phyloP scores from a whole-genome alignment of 306 rosid genomes.

The Malus asiatica region DNA sequence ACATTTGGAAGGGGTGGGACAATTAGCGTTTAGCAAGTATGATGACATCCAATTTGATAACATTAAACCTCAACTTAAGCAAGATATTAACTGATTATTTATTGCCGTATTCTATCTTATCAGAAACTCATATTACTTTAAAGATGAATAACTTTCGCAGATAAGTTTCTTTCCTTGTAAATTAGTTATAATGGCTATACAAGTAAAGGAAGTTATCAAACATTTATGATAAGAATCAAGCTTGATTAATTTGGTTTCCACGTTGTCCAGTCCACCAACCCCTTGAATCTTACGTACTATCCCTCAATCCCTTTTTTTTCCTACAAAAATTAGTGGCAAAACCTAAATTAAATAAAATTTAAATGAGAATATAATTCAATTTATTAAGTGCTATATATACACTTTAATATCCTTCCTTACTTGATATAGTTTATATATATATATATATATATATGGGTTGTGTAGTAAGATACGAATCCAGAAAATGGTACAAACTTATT shows the following conservation, averaged over 20 bases:
- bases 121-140: neutral
- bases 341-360: neutral
- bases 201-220: too few relatives aligned
- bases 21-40: neutral
- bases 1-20: neutral
- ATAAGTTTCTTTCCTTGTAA: too few relatives aligned
- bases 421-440: neutral
- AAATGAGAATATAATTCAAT: neutral
- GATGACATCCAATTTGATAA: neutral
- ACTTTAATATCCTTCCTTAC: neutral
- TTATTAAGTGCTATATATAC: neutral
- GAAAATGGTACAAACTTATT: neutral
- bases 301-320: too few relatives aligned
- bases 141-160: neutral
- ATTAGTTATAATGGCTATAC: too few relatives aligned
- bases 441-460: neutral
- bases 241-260: neutral
- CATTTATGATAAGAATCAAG: neutral
- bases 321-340: neutral
- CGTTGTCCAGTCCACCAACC: neutral
- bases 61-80: neutral
- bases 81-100: neutral
- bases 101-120: too few relatives aligned
- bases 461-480: neutral
- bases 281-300: neutral